Base-by-base conservation (phyloP, 2,329 filamentous ascomycete genomes). In the Penicillium crustosum region DNA sequence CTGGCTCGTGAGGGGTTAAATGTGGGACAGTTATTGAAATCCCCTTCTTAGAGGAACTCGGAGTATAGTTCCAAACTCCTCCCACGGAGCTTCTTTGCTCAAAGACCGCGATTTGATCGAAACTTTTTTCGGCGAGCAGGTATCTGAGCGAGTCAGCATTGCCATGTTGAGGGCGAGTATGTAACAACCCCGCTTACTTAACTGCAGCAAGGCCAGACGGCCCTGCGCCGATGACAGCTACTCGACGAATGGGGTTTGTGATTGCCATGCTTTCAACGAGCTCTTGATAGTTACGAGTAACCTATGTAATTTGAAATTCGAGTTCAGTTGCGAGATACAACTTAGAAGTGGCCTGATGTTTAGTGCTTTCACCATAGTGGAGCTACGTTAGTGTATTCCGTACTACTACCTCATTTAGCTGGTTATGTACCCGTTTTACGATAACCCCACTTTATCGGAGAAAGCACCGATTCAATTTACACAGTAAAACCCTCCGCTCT, bases 31-130 rank as follows among this genome's bases (percentile, higher is more conserved):
- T 47, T 65, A 81, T 65, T 69, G 67, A 51, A 49, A 69, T 21
- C 42, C 82, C 59, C 70, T 78, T 64, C 65, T 82, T 61, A 71
- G 79, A 68, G 44, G 75, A 55, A 73, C 81, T 75, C 29, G 79
- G 77, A 61, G 82, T 87, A 73, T 95, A 92, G 68, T 91, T 89
- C 93, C 93, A 97, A 10, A 94, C 85, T 2, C 94, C 93, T 57
- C 92, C 93, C 7, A 89, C 83, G 48, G 85, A 82, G 44, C 82
- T 78, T 63, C 91, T 87, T 74, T 96, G 91, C 75, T 97, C 94
- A 68, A 89, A 95, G 39, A 97, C 75, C 59, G 87, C 84, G 59
- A 97, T 87, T 31, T 79, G 82, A 13, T 86, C 77, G 68, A 94
- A 94, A 1, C 71, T 79, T 69, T 81, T 88, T 66, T 89, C 91